phyloP scores from a whole-genome alignment of 768 basidiomycete genomes.

The Flagelloscypha sp. region DNA sequence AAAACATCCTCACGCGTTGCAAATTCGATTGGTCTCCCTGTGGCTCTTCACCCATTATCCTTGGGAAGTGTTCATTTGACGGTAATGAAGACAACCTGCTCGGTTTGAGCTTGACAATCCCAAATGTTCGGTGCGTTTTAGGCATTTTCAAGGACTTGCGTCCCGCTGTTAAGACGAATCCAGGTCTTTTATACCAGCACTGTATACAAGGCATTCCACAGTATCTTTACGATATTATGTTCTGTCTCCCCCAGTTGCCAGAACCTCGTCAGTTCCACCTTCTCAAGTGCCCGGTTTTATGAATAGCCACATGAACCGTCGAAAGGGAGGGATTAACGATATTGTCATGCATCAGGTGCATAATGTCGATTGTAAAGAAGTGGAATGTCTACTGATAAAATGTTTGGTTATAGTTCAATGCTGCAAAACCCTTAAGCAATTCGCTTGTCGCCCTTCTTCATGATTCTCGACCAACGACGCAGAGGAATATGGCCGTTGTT shows the following conservation, averaged over 20 bases:
- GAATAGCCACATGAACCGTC: constrained; percentile 11
- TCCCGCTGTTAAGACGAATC: too few species aligned
- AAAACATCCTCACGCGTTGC: constrained; percentile 14
- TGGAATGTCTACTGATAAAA: not conserved
- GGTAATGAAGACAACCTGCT: constrained; percentile 8
- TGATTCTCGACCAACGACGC: too few species aligned
- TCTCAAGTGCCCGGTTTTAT: constrained; percentile 34
- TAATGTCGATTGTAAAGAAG: not conserved
- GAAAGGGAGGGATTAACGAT: constrained; percentile 24
- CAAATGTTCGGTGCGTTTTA: constrained; percentile 9
- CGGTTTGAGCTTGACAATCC: too few species aligned
- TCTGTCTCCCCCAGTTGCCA: constrained; percentile 47
- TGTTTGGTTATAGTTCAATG: constrained; percentile 32
- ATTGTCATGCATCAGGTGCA: constrained; percentile 35
- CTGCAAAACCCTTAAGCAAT: constrained; percentile 28
- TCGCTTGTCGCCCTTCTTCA: too few species aligned
- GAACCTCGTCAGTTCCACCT: constrained; percentile 20
- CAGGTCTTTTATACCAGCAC: constrained; percentile 1
- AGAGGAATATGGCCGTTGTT: not conserved
- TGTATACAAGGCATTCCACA: constrained; percentile 1
- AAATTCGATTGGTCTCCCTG: constrained; percentile 15
- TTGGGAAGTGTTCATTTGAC: constrained; percentile 24
- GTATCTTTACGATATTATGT: constrained; percentile 22
- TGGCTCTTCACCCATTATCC: constrained; percentile 24
- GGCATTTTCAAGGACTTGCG: constrained; percentile 6